Conservation (phyloP, 352 stramenopile genomes). For the Pythium plurisporium region DNA sequence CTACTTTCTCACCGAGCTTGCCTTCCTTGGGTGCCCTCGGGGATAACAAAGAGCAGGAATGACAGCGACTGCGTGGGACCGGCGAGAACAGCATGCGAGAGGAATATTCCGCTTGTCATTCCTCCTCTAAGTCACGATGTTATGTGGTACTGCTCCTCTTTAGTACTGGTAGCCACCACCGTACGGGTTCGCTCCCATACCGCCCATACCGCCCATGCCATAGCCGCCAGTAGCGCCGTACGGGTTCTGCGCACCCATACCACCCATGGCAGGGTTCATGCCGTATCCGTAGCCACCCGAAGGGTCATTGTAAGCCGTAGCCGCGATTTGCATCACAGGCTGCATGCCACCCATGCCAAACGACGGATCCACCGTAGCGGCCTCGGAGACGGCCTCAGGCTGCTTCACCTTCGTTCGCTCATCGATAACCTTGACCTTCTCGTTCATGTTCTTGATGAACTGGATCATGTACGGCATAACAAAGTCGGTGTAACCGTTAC, state of each 20-base stretch:
- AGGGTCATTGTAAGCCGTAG: constrained; percentile 81
- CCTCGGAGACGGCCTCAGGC: constrained; percentile 55
- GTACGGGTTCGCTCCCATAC: constrained; percentile 31
- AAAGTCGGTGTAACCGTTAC: constrained; percentile 98
- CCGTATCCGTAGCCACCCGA: constrained; percentile 36
- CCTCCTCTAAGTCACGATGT: constrained; percentile 2
- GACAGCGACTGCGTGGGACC: constrained; percentile 5
- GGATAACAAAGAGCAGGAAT: constrained; percentile 9
- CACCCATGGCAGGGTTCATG: constrained; percentile 31
- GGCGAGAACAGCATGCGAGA: background rate
- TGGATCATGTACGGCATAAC: constrained; percentile 99
- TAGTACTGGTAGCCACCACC: constrained; percentile 34
- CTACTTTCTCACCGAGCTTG: constrained; percentile 19
- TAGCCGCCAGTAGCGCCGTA: constrained; percentile 45
- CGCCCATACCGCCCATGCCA: constrained; percentile 34
- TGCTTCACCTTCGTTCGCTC: constrained; percentile 83
- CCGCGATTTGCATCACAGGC: constrained; percentile 76
- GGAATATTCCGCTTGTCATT: constrained; percentile 10
- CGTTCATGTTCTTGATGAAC: constrained; percentile 96
- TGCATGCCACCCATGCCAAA: constrained; percentile 80
- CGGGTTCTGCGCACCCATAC: constrained; percentile 46
- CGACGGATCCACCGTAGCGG: constrained; percentile 47
- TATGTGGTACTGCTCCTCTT: background rate
- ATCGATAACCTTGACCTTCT: constrained; percentile 93
- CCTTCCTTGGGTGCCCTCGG: constrained; percentile 23